These are phyloP conservation scores for Paramecium bursaria DNA, from an alignment of 73 alveolate species.

Conservation along the genomic window DNA sequence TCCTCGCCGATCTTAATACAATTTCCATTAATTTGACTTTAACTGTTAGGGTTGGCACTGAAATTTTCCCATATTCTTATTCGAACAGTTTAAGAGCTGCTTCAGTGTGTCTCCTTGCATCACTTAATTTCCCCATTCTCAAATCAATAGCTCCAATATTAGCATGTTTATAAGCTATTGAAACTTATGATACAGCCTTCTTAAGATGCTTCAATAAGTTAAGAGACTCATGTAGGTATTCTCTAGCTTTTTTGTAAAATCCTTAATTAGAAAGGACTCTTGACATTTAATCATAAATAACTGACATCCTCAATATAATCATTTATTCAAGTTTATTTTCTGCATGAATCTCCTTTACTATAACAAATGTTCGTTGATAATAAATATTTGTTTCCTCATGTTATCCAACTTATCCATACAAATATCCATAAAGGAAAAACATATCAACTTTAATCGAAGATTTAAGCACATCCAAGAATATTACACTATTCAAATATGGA, in stretches of 20 bases:
- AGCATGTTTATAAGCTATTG: conserved; percentile 16
- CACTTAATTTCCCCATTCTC: neutral
- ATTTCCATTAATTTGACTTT: conserved; percentile 7
- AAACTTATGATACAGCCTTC: neutral
- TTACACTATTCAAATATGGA: conserved; percentile 1
- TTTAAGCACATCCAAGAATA: neutral
- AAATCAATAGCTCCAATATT: conserved; percentile 6
- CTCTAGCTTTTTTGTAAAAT: conserved; percentile 16
- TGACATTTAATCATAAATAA: conserved; percentile 48
- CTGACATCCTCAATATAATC: neutral
- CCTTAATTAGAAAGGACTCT: conserved; percentile 45
- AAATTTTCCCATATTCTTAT: conserved; percentile 34
- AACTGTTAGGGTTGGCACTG: neutral
- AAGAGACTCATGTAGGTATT: neutral
- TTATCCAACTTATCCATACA: conserved; percentile 28
- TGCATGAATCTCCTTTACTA: neutral
- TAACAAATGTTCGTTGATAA: neutral
- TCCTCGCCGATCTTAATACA: neutral
- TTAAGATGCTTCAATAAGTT: neutral
- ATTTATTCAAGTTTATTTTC: conserved; percentile 8
- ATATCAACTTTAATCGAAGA: conserved; percentile 5
- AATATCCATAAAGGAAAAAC: conserved; percentile 24
- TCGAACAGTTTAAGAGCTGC: conserved; percentile 13
- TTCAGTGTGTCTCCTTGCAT: conserved; percentile 11
- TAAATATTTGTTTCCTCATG: conserved; percentile 35